Evolutionary conservation across 2,329 filamentous ascomycete genomes (phyloP), one percentile per base, ranked within the genome.

Genomic region (Aurifilum marmelostoma): DNA sequence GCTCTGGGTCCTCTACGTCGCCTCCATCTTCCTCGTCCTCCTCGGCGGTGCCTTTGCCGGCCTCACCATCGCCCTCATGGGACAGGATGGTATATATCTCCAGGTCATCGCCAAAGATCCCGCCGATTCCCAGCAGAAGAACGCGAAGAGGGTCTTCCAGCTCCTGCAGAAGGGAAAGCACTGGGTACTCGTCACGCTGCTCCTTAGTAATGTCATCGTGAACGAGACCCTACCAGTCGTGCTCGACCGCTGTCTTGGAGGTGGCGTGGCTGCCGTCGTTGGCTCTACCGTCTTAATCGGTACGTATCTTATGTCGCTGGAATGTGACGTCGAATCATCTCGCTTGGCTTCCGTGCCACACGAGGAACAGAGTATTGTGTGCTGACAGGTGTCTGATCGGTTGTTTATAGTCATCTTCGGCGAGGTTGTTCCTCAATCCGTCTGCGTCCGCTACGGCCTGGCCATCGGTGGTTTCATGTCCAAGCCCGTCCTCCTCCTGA

Each of bases 201-300:
- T 99, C 9, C 84, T 99, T 67, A 94, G 94, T 79, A 99, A 99
- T 79, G 96, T 99, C 77, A 97, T 99, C 75, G 97, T 97, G 73
- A 98, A 99, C 79, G 96, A 98, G 81, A 97, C 95, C 2, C 84
- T 97, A 18, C 96, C 96, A 37, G 97, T 99, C 71, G 93, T 99
- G 14, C 87, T 99, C 65, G 96, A 99, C 80, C 87, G 96, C 68
- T 97, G 94, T 68, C 87, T 99, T 24, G 96, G 96, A 39, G 96
- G 96, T 73, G 96, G 96, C 72, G 94, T 97, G 84, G 94, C 95
- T 71, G 96, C 96, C 71, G 93, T 98, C 29, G 86, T 98, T 65
- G 94, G 94, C 75, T 97, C 93, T 83, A 99, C 96, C 1, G 88
- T 97, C 18, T 83, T 98, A 72, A 98, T 99, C 80, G 94, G 94